A percentile compares a stretch with the other conserved stretches of the same genome.
Conservation (phyloP, 192 early-diverging fungal species). For the Coemansia erecta region DNA sequence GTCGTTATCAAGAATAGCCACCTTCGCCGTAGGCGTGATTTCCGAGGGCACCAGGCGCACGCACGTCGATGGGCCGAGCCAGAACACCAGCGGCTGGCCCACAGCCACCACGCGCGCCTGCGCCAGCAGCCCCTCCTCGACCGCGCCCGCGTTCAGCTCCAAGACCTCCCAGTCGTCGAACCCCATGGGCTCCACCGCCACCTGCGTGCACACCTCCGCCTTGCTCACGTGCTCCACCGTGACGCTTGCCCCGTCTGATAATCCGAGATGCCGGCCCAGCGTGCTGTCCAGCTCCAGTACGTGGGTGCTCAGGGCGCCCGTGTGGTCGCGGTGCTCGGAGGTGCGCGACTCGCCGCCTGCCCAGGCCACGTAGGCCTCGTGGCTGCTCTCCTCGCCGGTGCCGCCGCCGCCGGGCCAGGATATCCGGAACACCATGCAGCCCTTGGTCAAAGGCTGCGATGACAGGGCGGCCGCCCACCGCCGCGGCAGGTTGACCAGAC, state of each 20-base stretch:
- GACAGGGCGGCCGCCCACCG: conserved; percentile 72
- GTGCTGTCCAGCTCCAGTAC: conserved; percentile 70
- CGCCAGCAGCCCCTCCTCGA: conserved; percentile 66
- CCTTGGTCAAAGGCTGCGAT: conserved; percentile 55
- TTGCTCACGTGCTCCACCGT: conserved; percentile 60
- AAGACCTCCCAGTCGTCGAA: conserved; percentile 84
- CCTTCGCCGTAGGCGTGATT: conserved; percentile 47
- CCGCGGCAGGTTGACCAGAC: conserved; percentile 72
- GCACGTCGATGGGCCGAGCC: conserved; percentile 67
- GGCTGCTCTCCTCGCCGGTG: conserved; percentile 5
- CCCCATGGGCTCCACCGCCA: conserved; percentile 65
- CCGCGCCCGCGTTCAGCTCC: conserved; percentile 70
- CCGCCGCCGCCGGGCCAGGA: conserved; percentile 11
- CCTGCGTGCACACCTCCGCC: conserved; percentile 56
- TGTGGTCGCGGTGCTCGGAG: conserved; percentile 15
- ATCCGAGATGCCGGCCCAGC: conserved; percentile 64
- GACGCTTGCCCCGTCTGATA: conserved; percentile 61
- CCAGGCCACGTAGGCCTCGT: conserved; percentile 42
- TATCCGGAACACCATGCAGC: conserved; percentile 40
- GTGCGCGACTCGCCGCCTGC: conserved; percentile 32
- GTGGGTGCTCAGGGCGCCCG: conserved; percentile 7
- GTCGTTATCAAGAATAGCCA: conserved; percentile 60
- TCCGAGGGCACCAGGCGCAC: conserved; percentile 55
- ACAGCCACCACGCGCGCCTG: conserved; percentile 69
- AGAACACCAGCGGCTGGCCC: conserved; percentile 68